Evolutionary conservation across 352 stramenopile genomes (phyloP).

Genomic region (Phytopythium cucurbitacearum): DNA sequence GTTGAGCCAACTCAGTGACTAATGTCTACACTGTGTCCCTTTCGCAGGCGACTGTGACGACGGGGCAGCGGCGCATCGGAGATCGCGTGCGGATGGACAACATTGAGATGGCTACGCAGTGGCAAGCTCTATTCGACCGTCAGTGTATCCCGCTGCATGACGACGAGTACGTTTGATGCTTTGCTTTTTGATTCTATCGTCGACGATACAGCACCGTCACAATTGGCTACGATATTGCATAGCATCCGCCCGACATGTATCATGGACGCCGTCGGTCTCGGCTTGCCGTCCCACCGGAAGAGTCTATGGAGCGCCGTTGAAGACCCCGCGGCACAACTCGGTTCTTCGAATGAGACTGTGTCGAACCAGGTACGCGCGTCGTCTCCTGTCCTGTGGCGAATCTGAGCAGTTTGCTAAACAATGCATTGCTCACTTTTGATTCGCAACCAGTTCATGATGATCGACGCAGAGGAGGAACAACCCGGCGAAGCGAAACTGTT

Average conservation of each 20-base stretch:
- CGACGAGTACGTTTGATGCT: constrained; percentile 7
- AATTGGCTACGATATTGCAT: neutral
- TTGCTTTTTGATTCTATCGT: neutral
- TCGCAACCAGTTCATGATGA: constrained; percentile 6
- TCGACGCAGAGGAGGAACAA: neutral
- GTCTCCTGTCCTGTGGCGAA: neutral
- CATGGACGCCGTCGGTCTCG: constrained; percentile 22
- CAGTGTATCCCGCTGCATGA: constrained; percentile 28
- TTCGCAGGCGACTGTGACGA: constrained; percentile 1
- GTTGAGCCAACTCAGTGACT: too few relatives aligned
- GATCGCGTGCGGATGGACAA: constrained; percentile 56
- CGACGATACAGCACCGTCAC: neutral
- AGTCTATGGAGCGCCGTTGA: constrained; percentile 19
- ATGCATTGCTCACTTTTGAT: neutral
- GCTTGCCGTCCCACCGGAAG: constrained; percentile 17
- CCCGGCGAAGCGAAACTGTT: too few relatives aligned
- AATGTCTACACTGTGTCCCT: neutral
- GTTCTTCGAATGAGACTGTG: neutral
- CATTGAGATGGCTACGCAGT: constrained; percentile 32
- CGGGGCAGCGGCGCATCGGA: constrained; percentile 26
- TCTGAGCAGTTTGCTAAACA: neutral
- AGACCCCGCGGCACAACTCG: neutral
- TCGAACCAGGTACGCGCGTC: neutral
- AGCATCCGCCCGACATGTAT: constrained; percentile 23
- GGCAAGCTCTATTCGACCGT: constrained; percentile 25